Evolutionary conservation across 208 protist species (phyloP).

Genomic region (Tetramitus jugosus): DNA sequence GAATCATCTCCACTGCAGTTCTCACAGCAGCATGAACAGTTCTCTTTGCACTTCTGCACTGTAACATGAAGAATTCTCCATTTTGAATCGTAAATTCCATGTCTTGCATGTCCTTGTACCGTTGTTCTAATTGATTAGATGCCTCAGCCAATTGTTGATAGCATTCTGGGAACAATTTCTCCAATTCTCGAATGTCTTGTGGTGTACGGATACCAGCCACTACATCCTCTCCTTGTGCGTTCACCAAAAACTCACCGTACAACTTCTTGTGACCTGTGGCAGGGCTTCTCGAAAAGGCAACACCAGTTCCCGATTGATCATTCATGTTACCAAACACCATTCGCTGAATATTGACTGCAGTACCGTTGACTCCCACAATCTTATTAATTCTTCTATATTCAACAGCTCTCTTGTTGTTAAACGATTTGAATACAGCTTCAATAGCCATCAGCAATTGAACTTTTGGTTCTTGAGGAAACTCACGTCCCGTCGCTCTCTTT

Average conservation of each 20-base stretch:
- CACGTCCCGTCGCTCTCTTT: constrained; percentile 53
- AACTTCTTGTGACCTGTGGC: constrained; percentile 76
- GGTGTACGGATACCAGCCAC: constrained; percentile 87
- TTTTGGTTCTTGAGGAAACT: constrained; percentile 76
- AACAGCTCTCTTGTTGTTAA: constrained; percentile 72
- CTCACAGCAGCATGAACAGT: constrained; percentile 71
- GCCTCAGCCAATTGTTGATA: constrained; percentile 71
- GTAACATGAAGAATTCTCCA: constrained; percentile 82
- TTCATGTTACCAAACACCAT: constrained; percentile 91
- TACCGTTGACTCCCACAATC: constrained; percentile 75
- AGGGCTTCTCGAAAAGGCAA: constrained; percentile 84
- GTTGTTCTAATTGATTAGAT: constrained; percentile 60
- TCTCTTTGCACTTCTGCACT: constrained; percentile 82
- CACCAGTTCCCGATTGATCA: constrained; percentile 76
- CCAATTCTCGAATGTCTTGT: constrained; percentile 72
- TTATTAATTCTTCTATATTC: constrained; percentile 76
- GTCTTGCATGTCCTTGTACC: constrained; percentile 90
- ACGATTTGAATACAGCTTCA: constrained; percentile 79
- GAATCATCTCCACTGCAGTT: constrained; percentile 77
- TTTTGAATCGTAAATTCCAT: constrained; percentile 91
- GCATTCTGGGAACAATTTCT: constrained; percentile 67
- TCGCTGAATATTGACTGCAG: constrained; percentile 82
- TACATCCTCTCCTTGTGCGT: constrained; percentile 89
- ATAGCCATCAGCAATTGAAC: constrained; percentile 69
- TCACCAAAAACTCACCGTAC: constrained; percentile 86